Evolutionary conservation across 2,329 filamentous ascomycete genomes (phyloP).

Genomic region (Aspergillus sojae): DNA sequence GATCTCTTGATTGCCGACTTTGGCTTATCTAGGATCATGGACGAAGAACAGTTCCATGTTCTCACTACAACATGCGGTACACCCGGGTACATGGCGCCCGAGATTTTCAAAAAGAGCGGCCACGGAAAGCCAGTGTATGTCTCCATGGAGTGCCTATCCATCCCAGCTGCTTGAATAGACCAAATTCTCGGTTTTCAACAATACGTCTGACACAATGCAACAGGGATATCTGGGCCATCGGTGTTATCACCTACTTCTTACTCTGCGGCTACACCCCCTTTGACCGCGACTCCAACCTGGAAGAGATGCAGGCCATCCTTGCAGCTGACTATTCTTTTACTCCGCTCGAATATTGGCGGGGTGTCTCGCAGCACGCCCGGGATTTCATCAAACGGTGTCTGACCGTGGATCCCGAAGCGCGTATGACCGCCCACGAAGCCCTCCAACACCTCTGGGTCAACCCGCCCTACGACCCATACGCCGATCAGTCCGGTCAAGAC

Average conservation of each 20-base stretch:
- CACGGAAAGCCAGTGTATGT: slow-evolving; percentile 90
- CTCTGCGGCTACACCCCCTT: slow-evolving; percentile 98
- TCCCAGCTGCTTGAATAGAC: background rate
- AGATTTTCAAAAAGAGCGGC: slow-evolving; percentile 98
- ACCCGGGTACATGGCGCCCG: slow-evolving; percentile 97
- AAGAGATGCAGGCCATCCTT: slow-evolving; percentile 99
- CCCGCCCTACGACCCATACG: slow-evolving; percentile 52
- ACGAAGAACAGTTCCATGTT: slow-evolving; percentile 97
- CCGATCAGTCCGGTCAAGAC: slow-evolving; percentile 50
- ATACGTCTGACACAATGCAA: slow-evolving; percentile 7
- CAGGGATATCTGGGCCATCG: slow-evolving; percentile 93
- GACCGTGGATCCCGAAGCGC: slow-evolving; percentile 81
- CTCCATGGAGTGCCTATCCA: background rate
- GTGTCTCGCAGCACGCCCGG: slow-evolving; percentile 80
- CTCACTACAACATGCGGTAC: slow-evolving; percentile 97
- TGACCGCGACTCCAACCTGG: slow-evolving; percentile 93
- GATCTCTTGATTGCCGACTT: slow-evolving; percentile 97
- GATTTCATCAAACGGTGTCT: slow-evolving; percentile 92
- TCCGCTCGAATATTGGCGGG: slow-evolving; percentile 93
- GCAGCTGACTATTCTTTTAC: slow-evolving; percentile 96
- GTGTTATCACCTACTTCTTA: slow-evolving; percentile 97
- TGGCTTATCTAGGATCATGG: slow-evolving; percentile 94
- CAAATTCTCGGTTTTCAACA: background rate
- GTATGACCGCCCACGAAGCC: slow-evolving; percentile 87
- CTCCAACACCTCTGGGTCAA: slow-evolving; percentile 68